phyloP scores from a whole-genome alignment of 176 grass and related monocot species.

The Phragmites australis region DNA sequence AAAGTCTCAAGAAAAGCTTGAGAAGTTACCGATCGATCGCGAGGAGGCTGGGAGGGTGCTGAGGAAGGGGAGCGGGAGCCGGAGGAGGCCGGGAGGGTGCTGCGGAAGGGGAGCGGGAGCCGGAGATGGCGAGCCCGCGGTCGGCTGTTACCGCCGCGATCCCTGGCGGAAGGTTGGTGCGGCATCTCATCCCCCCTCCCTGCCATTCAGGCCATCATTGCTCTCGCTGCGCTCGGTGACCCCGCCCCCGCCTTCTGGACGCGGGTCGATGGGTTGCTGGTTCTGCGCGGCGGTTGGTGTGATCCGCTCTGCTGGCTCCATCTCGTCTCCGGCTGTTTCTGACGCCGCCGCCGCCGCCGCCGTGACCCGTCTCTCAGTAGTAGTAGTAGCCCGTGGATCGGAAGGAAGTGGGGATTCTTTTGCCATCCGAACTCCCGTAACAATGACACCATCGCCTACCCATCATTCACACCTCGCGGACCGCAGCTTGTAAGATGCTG shows the following conservation, averaged over 20 bases:
- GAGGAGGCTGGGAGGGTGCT: not conserved
- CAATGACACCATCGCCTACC: not conserved
- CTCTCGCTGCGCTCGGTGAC: too few relatives aligned
- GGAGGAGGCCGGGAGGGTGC: not conserved
- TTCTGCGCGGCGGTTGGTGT: too few relatives aligned
- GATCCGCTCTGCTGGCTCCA: not conserved
- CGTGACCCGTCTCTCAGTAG: not conserved
- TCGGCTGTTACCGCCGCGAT: not conserved
- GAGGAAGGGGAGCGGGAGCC: not conserved
- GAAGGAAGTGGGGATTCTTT: not conserved
- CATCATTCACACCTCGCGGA: not conserved
- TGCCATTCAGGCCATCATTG: not conserved
- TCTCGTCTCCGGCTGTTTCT: not conserved
- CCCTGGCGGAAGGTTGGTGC: conserved; percentile 27
- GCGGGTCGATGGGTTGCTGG: too few relatives aligned
- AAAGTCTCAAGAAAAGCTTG: too few relatives aligned
- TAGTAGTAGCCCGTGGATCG: not conserved
- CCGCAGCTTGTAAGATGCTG: not conserved
- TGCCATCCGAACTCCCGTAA: not conserved
- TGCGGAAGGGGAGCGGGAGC: not conserved
- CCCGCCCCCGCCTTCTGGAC: not conserved
- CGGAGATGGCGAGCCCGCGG: not conserved
- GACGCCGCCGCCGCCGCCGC: not conserved
- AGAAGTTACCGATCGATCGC: not conserved
- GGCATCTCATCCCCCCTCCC: not conserved